phyloP scores from a whole-genome alignment of 805 yeast species.

The Candida jianshihensis region DNA sequence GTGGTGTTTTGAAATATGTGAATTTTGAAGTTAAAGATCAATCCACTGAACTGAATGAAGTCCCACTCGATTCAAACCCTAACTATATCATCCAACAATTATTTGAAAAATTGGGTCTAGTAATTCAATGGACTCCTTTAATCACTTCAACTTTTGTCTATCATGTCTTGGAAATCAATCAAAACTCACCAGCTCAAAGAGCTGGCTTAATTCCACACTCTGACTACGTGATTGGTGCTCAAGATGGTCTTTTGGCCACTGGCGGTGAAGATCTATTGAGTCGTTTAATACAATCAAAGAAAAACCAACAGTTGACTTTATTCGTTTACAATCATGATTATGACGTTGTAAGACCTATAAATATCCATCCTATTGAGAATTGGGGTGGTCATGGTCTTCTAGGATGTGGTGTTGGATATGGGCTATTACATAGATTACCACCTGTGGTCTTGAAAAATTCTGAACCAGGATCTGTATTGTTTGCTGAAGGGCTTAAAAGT shows the following conservation, averaged over 20 bases:
- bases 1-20: slow-evolving; percentile 50
- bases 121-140: slow-evolving; percentile 73
- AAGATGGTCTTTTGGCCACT: slow-evolving; percentile 74
- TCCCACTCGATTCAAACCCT: slow-evolving; percentile 13
- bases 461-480: slow-evolving; percentile 32
- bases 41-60: slow-evolving; percentile 23
- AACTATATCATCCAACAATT: slow-evolving; percentile 24
- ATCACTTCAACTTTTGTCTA: slow-evolving; percentile 76
- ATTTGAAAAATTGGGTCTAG: slow-evolving; percentile 52
- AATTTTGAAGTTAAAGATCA: slow-evolving; percentile 25
- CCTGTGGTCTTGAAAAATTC: slow-evolving; percentile 52
- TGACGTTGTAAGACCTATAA: slow-evolving; percentile 80
- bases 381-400: slow-evolving; percentile 84
- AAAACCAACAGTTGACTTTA: slow-evolving; percentile 40
- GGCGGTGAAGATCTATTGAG: slow-evolving; percentile 84
- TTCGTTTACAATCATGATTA: slow-evolving; percentile 86
- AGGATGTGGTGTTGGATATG: slow-evolving; percentile 95
- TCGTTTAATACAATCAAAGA: slow-evolving; percentile 50
- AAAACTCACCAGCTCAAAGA: slow-evolving; percentile 71
- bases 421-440: slow-evolving; percentile 70
- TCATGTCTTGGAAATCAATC: slow-evolving; percentile 71
- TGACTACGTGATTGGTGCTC: slow-evolving; percentile 84
- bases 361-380: slow-evolving; percentile 59
- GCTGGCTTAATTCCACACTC: slow-evolving; percentile 81
- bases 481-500: slow-evolving; percentile 22